phyloP scores from a whole-genome alignment of 129 eudicot species.

The Solidago caesia region DNA sequence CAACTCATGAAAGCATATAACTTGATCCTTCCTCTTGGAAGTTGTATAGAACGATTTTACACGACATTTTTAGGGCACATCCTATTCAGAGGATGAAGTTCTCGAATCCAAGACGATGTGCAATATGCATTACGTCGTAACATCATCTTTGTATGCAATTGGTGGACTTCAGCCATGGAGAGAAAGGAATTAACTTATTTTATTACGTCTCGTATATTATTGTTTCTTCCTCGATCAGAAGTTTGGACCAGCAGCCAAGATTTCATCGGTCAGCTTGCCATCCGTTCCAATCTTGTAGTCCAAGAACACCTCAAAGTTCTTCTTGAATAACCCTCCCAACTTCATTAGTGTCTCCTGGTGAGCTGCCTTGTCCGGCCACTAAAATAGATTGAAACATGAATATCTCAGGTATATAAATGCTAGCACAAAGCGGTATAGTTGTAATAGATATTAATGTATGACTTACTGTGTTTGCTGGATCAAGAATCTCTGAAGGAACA shows the following conservation, averaged over 20 bases:
- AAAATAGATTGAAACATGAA: constrained; percentile 17
- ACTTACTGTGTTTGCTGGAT: constrained; percentile 85
- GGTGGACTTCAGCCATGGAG: constrained; percentile 3
- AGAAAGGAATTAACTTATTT: background rate
- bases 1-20: background rate
- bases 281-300: constrained; percentile 82
- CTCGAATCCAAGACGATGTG: background rate
- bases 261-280: constrained; percentile 68
- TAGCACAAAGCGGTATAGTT: no score
- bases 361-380: constrained; percentile 85
- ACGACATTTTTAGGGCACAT: background rate
- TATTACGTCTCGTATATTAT: background rate
- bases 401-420: background rate
- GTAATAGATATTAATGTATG: background rate
- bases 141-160: background rate
- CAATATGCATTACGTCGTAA: background rate
- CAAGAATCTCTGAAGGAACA: constrained; percentile 88
- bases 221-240: constrained; percentile 44
- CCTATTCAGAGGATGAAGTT: background rate
- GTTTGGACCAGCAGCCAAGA: constrained; percentile 83
- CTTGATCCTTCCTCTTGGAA: background rate
- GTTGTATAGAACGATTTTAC: background rate
- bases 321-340: constrained; percentile 83
- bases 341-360: constrained; percentile 78
- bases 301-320: constrained; percentile 75